Percentiles rank a stretch among this genome's conserved stretches.
These are phyloP conservation scores for Ceratobasidium papillatum DNA, from an alignment of 1,284 basidiomycete genomes.

Conservation along the genomic window DNA sequence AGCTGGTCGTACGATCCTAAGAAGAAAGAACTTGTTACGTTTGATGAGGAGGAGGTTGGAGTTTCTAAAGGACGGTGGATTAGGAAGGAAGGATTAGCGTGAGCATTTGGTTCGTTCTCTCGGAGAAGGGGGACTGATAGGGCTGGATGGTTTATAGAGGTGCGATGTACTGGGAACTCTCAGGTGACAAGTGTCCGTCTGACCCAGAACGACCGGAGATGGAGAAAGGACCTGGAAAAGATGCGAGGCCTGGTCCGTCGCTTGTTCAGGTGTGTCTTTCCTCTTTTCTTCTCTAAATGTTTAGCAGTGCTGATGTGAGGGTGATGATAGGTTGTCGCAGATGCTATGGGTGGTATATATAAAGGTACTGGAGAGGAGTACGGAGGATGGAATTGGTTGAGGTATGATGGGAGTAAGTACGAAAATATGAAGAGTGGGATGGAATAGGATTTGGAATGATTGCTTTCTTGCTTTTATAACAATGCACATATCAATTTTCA, in stretches of 20 bases:
- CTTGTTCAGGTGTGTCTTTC: conserved; percentile 16
- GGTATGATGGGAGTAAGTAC: conserved; percentile 74
- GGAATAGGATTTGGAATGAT: conserved; percentile 5
- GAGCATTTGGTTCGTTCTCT: conserved; percentile 68
- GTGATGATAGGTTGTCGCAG: conserved; percentile 66
- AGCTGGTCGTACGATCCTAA: conserved; percentile 78
- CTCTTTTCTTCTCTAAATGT: not conserved
- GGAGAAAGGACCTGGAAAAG: conserved; percentile 73
- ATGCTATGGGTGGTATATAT: conserved; percentile 69
- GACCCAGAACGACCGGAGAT: conserved; percentile 64
- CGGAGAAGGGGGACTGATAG: not conserved
- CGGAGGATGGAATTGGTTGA: conserved; percentile 68
- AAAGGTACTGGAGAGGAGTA: conserved; percentile 58
- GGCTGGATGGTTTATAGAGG: conserved; percentile 46
- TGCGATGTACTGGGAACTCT: conserved; percentile 76
- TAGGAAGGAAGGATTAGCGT: conserved; percentile 70
- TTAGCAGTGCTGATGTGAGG: not conserved
- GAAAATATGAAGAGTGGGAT: conserved; percentile 75
- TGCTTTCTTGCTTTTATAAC: not conserved
- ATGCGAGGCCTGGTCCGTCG: conserved; percentile 46
- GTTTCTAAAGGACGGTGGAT: conserved; percentile 81
- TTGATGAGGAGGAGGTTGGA: conserved; percentile 75
- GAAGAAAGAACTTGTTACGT: conserved; percentile 80
- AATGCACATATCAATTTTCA: too few relatives aligned
- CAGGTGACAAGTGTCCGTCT: conserved; percentile 72